Conservation (phyloP, 306 rosid genomes). For the Cicer chorassanicum region DNA sequence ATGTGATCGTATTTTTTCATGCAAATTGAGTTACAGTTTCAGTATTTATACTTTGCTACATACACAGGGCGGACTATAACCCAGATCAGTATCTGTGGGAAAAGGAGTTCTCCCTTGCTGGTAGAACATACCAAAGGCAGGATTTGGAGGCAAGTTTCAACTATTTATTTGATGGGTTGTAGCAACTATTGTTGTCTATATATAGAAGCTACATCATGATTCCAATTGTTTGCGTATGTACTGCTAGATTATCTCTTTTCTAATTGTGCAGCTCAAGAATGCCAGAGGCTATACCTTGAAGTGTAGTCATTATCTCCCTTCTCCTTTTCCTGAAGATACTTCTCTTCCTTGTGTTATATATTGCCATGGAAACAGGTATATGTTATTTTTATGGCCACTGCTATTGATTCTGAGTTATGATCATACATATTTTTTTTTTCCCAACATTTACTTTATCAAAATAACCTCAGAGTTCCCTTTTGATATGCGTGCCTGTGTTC, state of each 20-base stretch:
- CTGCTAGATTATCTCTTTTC: conserved; percentile 44
- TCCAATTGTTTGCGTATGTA: conserved; percentile 31
- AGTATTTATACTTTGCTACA: conserved; percentile 42
- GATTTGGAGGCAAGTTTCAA: conserved; percentile 99
- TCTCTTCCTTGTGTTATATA: conserved; percentile 96
- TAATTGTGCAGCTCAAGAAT: conserved; percentile 78
- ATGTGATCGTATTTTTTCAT: conserved; percentile 20
- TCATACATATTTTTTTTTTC: conserved; percentile 13
- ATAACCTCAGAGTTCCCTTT: conserved; percentile 16
- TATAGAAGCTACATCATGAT: conserved; percentile 39
- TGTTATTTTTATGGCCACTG: conserved; percentile 24
- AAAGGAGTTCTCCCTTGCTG: conserved; percentile 85
- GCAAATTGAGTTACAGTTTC: conserved; percentile 37
- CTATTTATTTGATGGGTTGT: conserved; percentile 45
- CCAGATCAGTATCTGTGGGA: conserved; percentile 99
- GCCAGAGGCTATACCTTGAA: conserved; percentile 76
- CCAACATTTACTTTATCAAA: neutral
- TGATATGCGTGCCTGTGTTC: conserved; percentile 38
- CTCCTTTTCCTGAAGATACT: conserved; percentile 77
- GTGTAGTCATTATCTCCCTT: conserved; percentile 93
- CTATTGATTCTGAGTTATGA: conserved; percentile 32
- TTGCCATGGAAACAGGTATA: conserved; percentile 96
- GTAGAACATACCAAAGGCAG: conserved; percentile 84
- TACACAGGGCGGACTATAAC: conserved; percentile 88
- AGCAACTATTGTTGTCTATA: conserved; percentile 37